Base-by-base conservation (phyloP, 2,329 filamentous ascomycete genomes). In the Fonsecaea monophora region DNA sequence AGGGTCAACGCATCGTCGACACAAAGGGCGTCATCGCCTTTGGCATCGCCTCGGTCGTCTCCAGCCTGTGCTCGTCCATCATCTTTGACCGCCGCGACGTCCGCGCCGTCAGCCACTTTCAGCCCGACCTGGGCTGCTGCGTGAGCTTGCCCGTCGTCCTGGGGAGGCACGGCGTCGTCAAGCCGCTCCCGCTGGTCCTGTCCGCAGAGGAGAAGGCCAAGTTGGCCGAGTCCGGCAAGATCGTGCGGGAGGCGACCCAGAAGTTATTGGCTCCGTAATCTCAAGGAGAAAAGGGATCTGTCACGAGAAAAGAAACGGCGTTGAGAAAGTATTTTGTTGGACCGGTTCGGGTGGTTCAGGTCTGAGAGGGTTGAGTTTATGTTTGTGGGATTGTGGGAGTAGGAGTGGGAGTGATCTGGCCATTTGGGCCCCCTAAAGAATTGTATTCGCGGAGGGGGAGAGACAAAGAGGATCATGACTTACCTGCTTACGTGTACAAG, bases 11-110 rank as follows among this genome's bases (percentile, higher is more conserved):
- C 10, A 84, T 85, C 67, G 80, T 84, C 42, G 75, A 78, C 15
- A 77, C 79, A 5, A 85, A 86, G 72, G 83, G 83, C 0, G 79
- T 81, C 40, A 85, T 80, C 0, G 78, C 82, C 0, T 84, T 81
- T 69, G 84, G 84, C 10, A 82, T 85, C 53, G 83, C 80, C 6
- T 80, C 81, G 32, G 77, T 83, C 6, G 78, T 83, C 1, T 76
- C 80, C 2, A 79, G 76, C 40, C 81, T 85, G 60, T 85, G 83
- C 73, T 77, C 79, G 61, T 82, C 82, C 12, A 82, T 86, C 13
- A 72, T 84, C 10, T 79, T 78, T 50, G 83, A 85, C 70, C 76
- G 80, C 61, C 77, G 77, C 9, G 78, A 81, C 40, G 78, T 85
- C 18, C 74, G 79, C 2, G 81, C 82, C 1, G 67, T 85, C 54